Evolutionary conservation across 2,329 filamentous ascomycete genomes (phyloP), one percentile per base, ranked within the genome.

Genomic region (Seiridium unicorne): DNA sequence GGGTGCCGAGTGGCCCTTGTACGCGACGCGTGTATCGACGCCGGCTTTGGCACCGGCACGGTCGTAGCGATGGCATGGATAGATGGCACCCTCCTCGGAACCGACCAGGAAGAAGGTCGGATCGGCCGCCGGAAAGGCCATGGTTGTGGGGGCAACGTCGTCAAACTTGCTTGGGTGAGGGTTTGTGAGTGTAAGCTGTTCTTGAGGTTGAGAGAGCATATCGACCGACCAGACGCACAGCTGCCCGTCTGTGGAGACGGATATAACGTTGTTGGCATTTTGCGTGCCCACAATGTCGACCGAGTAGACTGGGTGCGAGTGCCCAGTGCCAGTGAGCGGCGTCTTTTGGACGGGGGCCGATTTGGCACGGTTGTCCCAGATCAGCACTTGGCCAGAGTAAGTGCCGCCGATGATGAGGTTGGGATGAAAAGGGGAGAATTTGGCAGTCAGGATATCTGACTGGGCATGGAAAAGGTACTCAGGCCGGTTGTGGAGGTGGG

Each of bases 211-310:
- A 1, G 94, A 92, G 62, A 99, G 90, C 87, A 99, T 98, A 74
- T 99, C 96, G 64, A 97, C 92, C 59, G 91, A 93, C 95, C 95
- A 99, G 53, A 93, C 92, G 74, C 95, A 99, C 47, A 98, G 92
- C 8, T 96, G 92, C 58, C 95, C 95, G 71, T 99, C 95, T 0
- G 95, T 99, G 1, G 93, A 97, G 73, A 92, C 94, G 40, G 93
- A 97, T 68, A 99, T 91, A 72, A 99, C 97, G 75, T 98, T 99
- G 79, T 97, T 97, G 61, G 95, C 95, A 73, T 99, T 99, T 72
- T 98, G 95, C 0, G 96, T 99, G 64, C 95, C 95, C 55, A 99
- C 92, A 59, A 99, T 96, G 63, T 95, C 91, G 60, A 99, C 87
- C 44, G 90, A 93, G 79, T 99, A 99, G 64, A 99, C 91, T 0